Base-by-base conservation (phyloP, 176 grass and related monocot species). In the Puya raimondii region DNA sequence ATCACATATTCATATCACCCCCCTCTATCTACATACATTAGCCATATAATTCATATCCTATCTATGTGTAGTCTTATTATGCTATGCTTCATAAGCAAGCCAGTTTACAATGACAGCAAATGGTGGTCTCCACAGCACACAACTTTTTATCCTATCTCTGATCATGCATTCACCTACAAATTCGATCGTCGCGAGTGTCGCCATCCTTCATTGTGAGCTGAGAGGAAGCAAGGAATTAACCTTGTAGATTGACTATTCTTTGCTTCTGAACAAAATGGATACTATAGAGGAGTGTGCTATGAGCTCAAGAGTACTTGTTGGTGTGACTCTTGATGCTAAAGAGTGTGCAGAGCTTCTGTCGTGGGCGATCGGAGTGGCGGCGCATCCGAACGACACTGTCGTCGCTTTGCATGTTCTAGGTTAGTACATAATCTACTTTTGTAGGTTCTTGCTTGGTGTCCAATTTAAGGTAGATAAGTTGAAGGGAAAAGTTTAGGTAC, bases 351-450 rank as follows among this genome's bases (percentile, higher is more conserved):
- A 93, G 82, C 89, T 99, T 65, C 85, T 99, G 3, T 90, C 94
- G 11, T 99, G 89, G 94, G 82, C 86, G 50, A 82, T 99, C 66
- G 67, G 74, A 69, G 66, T 83, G 70, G 78, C 83, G 54, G 86
- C 85, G 9, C 84, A 50, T 56, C 77, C 94, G 61, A 85, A 71
- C n/a, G 94, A 99, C 47, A 88, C 86, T 21, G 66, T 99, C 29
- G 64, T 93, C n/a, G 94, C 94, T n/a, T 66, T 93, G 11, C 79
- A 93, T 83, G 80, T 93, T 65, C 77, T 99, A 16, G 86, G 93
- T 97, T 76, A 72, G 56, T 82, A 17, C 13, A 27, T 14, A 13
- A 14, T 23, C 2, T 25, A 42, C 33, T 51, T 9, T 63, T 12
- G 10, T 65, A 54, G 27, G 3, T 81, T 0, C 13, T 14, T 73